phyloP scores from a whole-genome alignment of 2,329 filamentous ascomycete genomes.

The Fusarium sp. region DNA sequence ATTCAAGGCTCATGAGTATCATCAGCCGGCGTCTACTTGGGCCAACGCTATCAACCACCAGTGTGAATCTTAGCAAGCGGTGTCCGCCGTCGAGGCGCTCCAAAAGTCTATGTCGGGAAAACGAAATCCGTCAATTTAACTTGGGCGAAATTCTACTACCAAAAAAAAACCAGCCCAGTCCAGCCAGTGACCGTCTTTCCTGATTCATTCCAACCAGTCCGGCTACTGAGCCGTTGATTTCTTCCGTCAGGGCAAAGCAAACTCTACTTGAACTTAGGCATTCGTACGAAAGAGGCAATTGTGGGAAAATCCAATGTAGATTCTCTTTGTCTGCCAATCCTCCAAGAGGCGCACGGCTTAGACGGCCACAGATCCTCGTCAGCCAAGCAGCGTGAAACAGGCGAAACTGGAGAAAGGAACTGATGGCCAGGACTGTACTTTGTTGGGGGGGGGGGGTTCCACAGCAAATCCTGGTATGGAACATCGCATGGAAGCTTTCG shows the following conservation, averaged over 20 bases:
- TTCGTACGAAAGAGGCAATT: conserved; percentile 30
- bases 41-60: conserved; percentile 14
- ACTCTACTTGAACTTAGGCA: conserved; percentile 21
- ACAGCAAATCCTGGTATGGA: conserved; percentile 43
- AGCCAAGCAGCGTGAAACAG: conserved; percentile 37
- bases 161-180: conserved; percentile 14
- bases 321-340: conserved; percentile 2
- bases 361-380: conserved; percentile 35
- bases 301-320: conserved; percentile 7
- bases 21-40: conserved; percentile 10
- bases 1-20: conserved; percentile 6
- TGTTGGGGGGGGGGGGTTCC: conserved; percentile 29
- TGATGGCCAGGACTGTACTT: conserved; percentile 19
- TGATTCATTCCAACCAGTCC: conserved; percentile 44
- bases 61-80: conserved; percentile 16
- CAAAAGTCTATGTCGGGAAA: conserved; percentile 24
- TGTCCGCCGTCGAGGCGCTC: conserved; percentile 15
- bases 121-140: conserved; percentile 7
- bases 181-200: conserved; percentile 11
- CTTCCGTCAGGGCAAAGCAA: conserved; percentile 29
- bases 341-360: conserved; percentile 25
- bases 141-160: neutral
- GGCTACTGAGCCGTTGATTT: conserved; percentile 36
- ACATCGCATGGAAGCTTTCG: conserved; percentile 48
- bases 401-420: conserved; percentile 24